Evolutionary conservation across 352 stramenopile genomes (phyloP).

Genomic region (Globisporangium radiosum): DNA sequence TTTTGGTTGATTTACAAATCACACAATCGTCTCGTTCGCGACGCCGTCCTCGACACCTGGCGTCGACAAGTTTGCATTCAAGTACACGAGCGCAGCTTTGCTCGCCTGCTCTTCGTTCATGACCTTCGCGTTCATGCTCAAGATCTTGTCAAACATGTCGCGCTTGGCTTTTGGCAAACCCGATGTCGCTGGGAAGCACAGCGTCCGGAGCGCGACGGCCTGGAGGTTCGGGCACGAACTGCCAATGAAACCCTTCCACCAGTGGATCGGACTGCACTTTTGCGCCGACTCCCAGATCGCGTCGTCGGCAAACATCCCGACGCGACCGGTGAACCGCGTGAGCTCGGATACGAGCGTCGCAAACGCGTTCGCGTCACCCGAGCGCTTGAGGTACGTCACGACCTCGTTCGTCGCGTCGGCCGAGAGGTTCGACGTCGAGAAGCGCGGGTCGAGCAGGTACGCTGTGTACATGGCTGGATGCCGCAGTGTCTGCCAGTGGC

Average conservation of each 20-base stretch:
- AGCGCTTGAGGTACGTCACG: conserved; percentile 52
- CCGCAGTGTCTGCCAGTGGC: conserved; percentile 49
- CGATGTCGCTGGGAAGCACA: conserved; percentile 51
- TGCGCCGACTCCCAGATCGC: conserved; percentile 68
- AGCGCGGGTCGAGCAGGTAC: conserved; percentile 72
- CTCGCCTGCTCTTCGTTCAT: conserved; percentile 69
- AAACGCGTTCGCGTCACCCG: conserved; percentile 30
- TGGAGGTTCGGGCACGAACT: conserved; percentile 64
- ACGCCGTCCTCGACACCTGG: conserved; percentile 26
- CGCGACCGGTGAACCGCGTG: conserved; percentile 53
- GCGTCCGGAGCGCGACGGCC: conserved; percentile 44
- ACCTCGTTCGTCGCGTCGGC: conserved; percentile 53
- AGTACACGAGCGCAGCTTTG: conserved; percentile 65
- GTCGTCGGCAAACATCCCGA: conserved; percentile 65
- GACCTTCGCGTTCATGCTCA: conserved; percentile 43
- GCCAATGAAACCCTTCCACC: conserved; percentile 80
- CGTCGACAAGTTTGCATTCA: conserved; percentile 54
- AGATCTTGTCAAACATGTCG: conserved; percentile 54
- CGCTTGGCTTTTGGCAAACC: conserved; percentile 43
- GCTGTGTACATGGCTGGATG: conserved; percentile 73
- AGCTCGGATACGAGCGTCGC: conserved; percentile 56
- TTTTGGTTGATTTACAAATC: conserved; percentile 7
- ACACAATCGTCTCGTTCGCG: conserved; percentile 45
- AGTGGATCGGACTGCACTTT: conserved; percentile 64
- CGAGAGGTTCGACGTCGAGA: conserved; percentile 41